Evolutionary conservation across 306 rosid species (phyloP), one percentile per base, ranked within the genome.

Genomic region (Lathyrus sativus): DNA sequence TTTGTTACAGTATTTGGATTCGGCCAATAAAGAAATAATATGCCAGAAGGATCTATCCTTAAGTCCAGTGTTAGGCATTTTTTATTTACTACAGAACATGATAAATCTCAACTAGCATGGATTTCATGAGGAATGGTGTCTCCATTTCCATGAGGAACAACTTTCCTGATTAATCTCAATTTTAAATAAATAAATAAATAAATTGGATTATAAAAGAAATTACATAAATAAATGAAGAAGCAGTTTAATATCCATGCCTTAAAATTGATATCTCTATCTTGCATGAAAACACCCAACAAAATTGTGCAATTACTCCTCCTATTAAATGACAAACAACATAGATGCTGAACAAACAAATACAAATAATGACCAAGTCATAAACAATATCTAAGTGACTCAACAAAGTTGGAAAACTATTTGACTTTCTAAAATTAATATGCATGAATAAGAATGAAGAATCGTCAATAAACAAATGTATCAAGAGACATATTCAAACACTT

Each of bases 331-430:
- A 15, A n/a, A 45, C 14, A 49, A 66, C 64, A 72, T 53, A 51
- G 53, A 41, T 28, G 33, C 56, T 65, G 31, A 4, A 6, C 10
- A 39, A 43, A 65, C 11, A 42, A 62, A 62, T 35, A n/a, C 19
- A 48, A 58, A n/a, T 35, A 70, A 70, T 51, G 41, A 37, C 37
- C 11, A 72, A 38, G 26, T 26, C 53, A 46, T 46, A 45, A 56
- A 51, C 60, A 70, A 62, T 29, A 29, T 49, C 29, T 44, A 42
- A n/a, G 68, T 31, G 54, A 41, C 45, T 51, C 45, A 68, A 71
- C 68, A 72, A 77, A 73, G 64, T 11, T 24, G 49, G 33, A 13
- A 61, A 74, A 37, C 33, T 15, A 44, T 35, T 15, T 54, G 11
- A 18, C 51, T 68, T 54, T 69, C 15, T 13, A 11, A 68, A 37